A percentile compares a stretch with the other conserved stretches of the same genome.
Conservation (phyloP, 1,284 basidiomycete genomes). For the Phaffia rhodozyma region DNA sequence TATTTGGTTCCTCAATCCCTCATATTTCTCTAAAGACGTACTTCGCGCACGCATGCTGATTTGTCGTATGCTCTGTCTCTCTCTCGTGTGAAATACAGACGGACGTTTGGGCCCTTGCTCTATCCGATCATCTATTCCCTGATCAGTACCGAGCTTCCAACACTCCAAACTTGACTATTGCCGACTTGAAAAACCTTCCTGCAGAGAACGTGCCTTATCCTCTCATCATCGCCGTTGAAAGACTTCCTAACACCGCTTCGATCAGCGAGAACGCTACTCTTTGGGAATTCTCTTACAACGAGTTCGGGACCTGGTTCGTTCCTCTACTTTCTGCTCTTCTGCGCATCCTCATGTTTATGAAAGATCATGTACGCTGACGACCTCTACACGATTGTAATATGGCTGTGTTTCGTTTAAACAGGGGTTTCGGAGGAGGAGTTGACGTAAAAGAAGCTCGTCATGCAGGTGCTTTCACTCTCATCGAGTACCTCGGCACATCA, state of each 20-base stretch:
- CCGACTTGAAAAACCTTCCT: conserved; percentile 21
- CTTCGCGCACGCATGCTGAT: not conserved
- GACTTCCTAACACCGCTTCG: conserved; percentile 35
- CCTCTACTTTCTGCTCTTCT: too few species aligned
- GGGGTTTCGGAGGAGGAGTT: conserved; percentile 21
- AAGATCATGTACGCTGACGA: not conserved
- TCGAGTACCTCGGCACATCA: conserved; percentile 33
- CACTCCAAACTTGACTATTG: conserved; percentile 32
- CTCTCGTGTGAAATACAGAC: conserved; percentile 19
- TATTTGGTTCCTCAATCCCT: not conserved
- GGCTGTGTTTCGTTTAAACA: conserved; percentile 1
- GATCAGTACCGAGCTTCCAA: conserved; percentile 28
- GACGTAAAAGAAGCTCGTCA: conserved; percentile 1
- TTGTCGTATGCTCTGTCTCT: not conserved
- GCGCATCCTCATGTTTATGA: not conserved
- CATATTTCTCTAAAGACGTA: not conserved
- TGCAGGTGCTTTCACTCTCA: conserved; percentile 10
- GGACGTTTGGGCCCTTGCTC: conserved; percentile 33
- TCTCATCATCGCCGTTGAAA: conserved; percentile 40
- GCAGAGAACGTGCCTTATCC: conserved; percentile 29
- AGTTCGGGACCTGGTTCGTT: conserved; percentile 38
- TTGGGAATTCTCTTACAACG: conserved; percentile 38
- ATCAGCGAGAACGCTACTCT: conserved; percentile 36
- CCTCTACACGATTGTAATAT: conserved; percentile 25
- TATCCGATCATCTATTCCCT: conserved; percentile 33